These are phyloP conservation scores for Nepenthes gracilis DNA, from an alignment of 148 eudicot genomes.

Conservation along the genomic window DNA sequence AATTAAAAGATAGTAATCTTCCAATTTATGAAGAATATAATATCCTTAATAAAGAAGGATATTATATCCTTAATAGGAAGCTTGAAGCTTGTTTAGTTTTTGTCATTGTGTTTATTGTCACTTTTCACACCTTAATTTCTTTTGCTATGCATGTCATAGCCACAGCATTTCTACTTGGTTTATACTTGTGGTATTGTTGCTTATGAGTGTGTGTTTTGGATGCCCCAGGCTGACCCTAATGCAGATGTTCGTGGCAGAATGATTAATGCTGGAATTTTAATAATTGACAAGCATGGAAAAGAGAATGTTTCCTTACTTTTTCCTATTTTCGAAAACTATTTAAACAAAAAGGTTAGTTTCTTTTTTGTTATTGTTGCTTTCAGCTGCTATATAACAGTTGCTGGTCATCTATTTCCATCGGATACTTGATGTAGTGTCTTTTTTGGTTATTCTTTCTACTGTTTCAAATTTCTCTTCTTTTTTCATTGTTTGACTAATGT, in stretches of 20 bases:
- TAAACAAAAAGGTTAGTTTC: conserved; percentile 77
- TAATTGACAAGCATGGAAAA: conserved; percentile 92
- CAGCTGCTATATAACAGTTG: background rate
- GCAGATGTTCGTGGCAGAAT: conserved; percentile 96
- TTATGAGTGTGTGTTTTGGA: conserved; percentile 7
- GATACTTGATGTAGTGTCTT: background rate
- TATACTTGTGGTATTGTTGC: background rate
- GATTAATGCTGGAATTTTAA: conserved; percentile 92
- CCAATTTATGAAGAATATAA: too few relatives aligned
- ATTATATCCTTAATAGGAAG: too few relatives aligned
- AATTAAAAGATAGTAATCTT: too few relatives aligned
- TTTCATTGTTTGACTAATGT: background rate
- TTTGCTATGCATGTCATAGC: too few relatives aligned
- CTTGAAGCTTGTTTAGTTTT: too few relatives aligned
- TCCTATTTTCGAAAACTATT: conserved; percentile 94
- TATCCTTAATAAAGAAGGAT: too few relatives aligned
- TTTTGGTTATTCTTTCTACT: too few relatives aligned
- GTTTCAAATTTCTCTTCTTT: conserved; percentile 1
- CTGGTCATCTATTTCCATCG: background rate
- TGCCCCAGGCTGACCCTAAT: conserved; percentile 82
- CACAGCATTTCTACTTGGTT: background rate
- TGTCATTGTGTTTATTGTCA: too few relatives aligned
- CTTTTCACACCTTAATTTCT: too few relatives aligned
- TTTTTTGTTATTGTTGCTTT: background rate
- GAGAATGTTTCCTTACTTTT: conserved; percentile 82